These are phyloP conservation scores for Candida vartiovaarae DNA, from an alignment of 805 yeast species.

Conservation along the genomic window DNA sequence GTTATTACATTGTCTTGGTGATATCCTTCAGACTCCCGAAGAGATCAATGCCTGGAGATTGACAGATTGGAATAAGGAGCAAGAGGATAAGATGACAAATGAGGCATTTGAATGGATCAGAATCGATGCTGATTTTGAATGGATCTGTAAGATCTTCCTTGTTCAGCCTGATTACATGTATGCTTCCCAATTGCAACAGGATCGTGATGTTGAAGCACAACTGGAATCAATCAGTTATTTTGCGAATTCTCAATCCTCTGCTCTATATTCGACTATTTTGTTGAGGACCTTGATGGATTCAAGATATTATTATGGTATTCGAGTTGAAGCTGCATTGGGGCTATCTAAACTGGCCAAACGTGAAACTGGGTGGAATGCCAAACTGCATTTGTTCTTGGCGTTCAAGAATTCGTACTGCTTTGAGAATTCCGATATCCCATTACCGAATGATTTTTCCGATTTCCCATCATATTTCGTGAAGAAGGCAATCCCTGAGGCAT, in stretches of 20 bases:
- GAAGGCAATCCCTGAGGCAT: conserved; percentile 56
- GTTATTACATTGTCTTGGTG: conserved; percentile 61
- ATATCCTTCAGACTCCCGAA: conserved; percentile 51
- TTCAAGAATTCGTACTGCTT: conserved; percentile 71
- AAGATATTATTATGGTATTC: conserved; percentile 81
- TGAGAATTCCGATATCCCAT: conserved; percentile 56
- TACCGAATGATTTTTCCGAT: conserved; percentile 74
- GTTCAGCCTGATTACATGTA: conserved; percentile 95
- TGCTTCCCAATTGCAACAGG: conserved; percentile 88
- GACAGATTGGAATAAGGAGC: conserved; percentile 61
- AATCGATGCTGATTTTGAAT: conserved; percentile 95
- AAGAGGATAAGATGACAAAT: conserved; percentile 57
- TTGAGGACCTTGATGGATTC: conserved; percentile 76
- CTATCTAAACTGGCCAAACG: conserved; percentile 60
- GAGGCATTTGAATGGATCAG: conserved; percentile 98
- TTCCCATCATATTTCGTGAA: conserved; percentile 63
- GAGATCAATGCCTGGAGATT: conserved; percentile 71
- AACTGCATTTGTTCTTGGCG: conserved; percentile 62
- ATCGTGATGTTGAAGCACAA: conserved; percentile 95
- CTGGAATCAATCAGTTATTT: conserved; percentile 73
- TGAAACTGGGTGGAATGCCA: conserved; percentile 61
- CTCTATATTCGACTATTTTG: conserved; percentile 67
- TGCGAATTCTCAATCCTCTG: conserved; percentile 50
- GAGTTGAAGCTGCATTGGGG: conserved; percentile 81
- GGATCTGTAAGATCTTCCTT: conserved; percentile 79